Evolutionary conservation across 305 asterid species (phyloP).

Genomic region (Rubia balearica): DNA sequence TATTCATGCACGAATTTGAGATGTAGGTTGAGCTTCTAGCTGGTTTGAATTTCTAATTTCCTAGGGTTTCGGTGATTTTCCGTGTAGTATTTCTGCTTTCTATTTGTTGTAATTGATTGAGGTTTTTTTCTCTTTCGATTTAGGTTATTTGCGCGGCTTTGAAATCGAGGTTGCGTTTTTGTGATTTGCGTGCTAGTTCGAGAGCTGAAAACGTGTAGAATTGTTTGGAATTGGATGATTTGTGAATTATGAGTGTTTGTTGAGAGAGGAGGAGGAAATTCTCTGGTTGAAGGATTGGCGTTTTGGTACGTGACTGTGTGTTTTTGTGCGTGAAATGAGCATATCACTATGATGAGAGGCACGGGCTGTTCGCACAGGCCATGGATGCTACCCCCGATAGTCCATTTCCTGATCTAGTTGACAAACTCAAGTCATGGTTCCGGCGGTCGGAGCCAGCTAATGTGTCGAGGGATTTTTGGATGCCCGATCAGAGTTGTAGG

Average conservation of each 20-base stretch:
- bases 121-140: not conserved
- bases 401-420: slow-evolving; percentile 51
- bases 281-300: slow-evolving; percentile 14
- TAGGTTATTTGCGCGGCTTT: slow-evolving; percentile 1
- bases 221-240: not conserved
- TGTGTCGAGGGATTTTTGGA: slow-evolving; percentile 94
- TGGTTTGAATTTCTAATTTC: not conserved
- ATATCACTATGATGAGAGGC: slow-evolving; percentile 52
- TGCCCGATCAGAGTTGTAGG: slow-evolving; percentile 97
- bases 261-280: slow-evolving; percentile 4
- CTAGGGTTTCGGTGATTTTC: not conserved
- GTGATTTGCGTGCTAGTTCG: not conserved
- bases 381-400: slow-evolving; percentile 60
- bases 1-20: not conserved
- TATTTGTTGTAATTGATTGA: not conserved
- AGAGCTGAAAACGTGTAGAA: slow-evolving; percentile 3
- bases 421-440: slow-evolving; percentile 66
- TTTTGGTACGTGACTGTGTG: slow-evolving; percentile 10
- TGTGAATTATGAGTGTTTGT: not conserved
- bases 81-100: not conserved
- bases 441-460: slow-evolving; percentile 72
- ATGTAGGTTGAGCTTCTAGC: not conserved
- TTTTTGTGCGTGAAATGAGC: slow-evolving; percentile 42
- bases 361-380: slow-evolving; percentile 31
- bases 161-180: not conserved